phyloP scores from a whole-genome alignment of 768 basidiomycete genomes.

The Leccinum fibrillosum region DNA sequence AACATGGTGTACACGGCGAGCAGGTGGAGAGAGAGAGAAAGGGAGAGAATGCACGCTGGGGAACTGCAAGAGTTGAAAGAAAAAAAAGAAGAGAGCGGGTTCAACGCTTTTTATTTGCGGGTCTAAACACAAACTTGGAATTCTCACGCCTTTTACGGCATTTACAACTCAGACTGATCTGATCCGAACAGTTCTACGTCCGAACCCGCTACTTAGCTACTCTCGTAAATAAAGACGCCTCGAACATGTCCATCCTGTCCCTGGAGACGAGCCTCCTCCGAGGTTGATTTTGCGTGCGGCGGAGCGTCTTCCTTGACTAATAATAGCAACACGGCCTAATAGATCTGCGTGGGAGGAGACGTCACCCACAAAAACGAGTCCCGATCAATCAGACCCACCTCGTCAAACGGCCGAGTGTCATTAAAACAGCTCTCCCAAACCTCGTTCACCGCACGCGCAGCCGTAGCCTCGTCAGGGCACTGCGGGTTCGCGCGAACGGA shows the following conservation, averaged over 20 bases:
- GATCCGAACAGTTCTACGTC: not conserved
- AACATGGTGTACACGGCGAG: constrained; percentile 41
- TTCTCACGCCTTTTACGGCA: constrained; percentile 21
- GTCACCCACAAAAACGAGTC: not conserved
- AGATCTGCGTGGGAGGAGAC: constrained; percentile 30
- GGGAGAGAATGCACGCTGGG: constrained; percentile 10
- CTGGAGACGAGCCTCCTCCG: constrained; percentile 8
- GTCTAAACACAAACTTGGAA: constrained; percentile 3
- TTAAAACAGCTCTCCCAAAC: constrained; percentile 97
- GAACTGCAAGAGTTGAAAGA: constrained; percentile 15
- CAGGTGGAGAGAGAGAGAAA: not conserved
- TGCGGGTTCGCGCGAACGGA: constrained; percentile 80
- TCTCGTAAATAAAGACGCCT: not conserved
- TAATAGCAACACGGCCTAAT: constrained; percentile 19
- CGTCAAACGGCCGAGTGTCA: constrained; percentile 96
- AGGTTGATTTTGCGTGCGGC: not conserved
- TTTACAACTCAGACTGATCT: constrained; percentile 11
- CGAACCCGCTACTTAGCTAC: not conserved
- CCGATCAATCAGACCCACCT: constrained; percentile 51
- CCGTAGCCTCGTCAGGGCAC: constrained; percentile 72
- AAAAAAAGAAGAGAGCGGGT: not conserved
- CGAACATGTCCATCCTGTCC: not conserved
- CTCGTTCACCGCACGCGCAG: constrained; percentile 90
- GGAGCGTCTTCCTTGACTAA: not conserved
- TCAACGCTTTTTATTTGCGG: constrained; percentile 22